Conservation (phyloP, 306 rosid species). For the Arachis stenosperma region DNA sequence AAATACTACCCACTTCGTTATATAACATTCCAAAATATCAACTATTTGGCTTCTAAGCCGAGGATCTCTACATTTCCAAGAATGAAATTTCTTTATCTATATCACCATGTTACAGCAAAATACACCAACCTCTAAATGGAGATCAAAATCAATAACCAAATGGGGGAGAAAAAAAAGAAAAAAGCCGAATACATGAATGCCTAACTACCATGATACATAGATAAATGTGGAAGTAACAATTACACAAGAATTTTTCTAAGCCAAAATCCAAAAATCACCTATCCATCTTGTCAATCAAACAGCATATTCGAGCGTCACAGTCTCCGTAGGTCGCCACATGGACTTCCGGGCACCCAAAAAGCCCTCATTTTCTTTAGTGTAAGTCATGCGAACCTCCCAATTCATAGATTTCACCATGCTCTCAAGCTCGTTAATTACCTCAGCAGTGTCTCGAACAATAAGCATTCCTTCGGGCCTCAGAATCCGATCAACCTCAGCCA, state of each 20-base stretch:
- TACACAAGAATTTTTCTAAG: slow-evolving; percentile 48
- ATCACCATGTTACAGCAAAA: slow-evolving; percentile 39
- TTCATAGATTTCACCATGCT: slow-evolving; percentile 67
- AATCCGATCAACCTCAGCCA: slow-evolving; percentile 90
- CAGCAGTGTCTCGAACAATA: slow-evolving; percentile 76
- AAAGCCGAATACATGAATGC: slow-evolving; percentile 34
- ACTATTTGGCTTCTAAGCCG: slow-evolving; percentile 37
- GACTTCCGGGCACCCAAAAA: slow-evolving; percentile 85
- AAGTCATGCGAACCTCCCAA: slow-evolving; percentile 93
- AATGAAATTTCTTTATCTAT: slow-evolving; percentile 39
- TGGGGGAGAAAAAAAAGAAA: slow-evolving; percentile 11
- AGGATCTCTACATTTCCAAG: slow-evolving; percentile 50
- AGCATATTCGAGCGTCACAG: slow-evolving; percentile 67
- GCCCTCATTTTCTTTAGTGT: slow-evolving; percentile 73
- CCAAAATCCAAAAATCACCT: slow-evolving; percentile 48
- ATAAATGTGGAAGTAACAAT: slow-evolving; percentile 45
- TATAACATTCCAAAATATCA: slow-evolving; percentile 28
- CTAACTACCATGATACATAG: slow-evolving; percentile 58
- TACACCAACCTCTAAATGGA: slow-evolving; percentile 37
- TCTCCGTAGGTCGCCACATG: slow-evolving; percentile 81
- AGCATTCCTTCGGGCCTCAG: slow-evolving; percentile 93
- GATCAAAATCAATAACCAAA: slow-evolving; percentile 47
- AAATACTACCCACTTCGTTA: neutral
- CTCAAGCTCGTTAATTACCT: slow-evolving; percentile 66
- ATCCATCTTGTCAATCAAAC: slow-evolving; percentile 48